A percentile compares a stretch with the other conserved stretches of the same genome.
Conservation (phyloP, 2,329 filamentous ascomycete genomes). For the Verticillium dahliae region DNA sequence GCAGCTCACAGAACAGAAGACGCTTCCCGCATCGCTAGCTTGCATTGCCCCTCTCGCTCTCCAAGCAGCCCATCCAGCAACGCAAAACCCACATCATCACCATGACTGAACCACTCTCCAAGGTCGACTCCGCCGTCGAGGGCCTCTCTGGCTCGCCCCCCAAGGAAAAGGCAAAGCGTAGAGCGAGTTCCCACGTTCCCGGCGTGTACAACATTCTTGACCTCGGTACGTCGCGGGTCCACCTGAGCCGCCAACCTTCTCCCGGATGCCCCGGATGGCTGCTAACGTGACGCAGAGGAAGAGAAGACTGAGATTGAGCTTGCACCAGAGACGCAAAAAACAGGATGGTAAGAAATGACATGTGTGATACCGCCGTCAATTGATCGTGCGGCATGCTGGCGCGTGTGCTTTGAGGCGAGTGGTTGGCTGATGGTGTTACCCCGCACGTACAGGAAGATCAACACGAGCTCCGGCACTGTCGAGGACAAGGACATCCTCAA, state of each 20-base stretch:
- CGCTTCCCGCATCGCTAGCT: neutral
- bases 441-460: constrained; percentile 69
- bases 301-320: constrained; percentile 66
- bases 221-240: constrained; percentile 55
- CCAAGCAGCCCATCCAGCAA: neutral
- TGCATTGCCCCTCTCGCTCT: neutral
- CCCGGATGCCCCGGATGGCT: constrained; percentile 4
- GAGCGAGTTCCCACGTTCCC: constrained; percentile 65
- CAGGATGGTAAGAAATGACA: constrained; percentile 65
- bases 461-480: constrained; percentile 69
- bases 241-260: too few relatives aligned
- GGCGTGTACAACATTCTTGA: constrained; percentile 81
- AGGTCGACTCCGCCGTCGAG: constrained; percentile 88
- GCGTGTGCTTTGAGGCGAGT: neutral
- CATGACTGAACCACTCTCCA: constrained; percentile 59
- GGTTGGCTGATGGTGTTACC: neutral
- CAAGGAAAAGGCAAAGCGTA: constrained; percentile 60
- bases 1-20: neutral
- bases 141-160: constrained; percentile 64
- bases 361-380: neutral
- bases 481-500: constrained; percentile 83
- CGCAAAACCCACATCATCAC: constrained; percentile 10
- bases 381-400: neutral
- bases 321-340: constrained; percentile 76
- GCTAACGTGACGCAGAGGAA: constrained; percentile 50